Evolutionary conservation across 2,329 filamentous ascomycete genomes (phyloP).

Genomic region (Pseudocercospora macadamiae): DNA sequence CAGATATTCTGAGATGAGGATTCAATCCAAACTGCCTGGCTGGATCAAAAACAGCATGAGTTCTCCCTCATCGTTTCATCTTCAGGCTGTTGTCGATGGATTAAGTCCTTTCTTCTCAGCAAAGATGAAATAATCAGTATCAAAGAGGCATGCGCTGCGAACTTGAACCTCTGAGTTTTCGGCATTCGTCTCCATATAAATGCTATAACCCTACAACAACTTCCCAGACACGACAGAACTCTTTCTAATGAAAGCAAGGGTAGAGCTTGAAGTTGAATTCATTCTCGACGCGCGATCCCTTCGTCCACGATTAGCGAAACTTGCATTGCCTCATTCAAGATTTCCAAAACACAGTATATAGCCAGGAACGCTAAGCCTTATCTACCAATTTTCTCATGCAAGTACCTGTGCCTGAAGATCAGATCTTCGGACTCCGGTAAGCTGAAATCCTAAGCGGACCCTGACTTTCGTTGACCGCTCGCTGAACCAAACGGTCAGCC

Average conservation of each 20-base stretch:
- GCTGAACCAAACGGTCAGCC: not conserved
- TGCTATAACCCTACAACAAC: not conserved
- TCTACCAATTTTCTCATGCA: not conserved
- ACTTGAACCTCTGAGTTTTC: too few relatives aligned
- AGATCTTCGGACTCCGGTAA: not conserved
- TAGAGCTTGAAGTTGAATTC: too few relatives aligned
- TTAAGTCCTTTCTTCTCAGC: conserved; percentile 20
- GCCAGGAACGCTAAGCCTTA: too few relatives aligned
- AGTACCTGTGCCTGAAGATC: not conserved
- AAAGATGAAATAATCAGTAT: not conserved
- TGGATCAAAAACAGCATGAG: conserved; percentile 68
- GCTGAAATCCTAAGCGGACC: too few relatives aligned
- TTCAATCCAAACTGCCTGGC: conserved; percentile 77
- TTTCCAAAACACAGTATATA: too few relatives aligned
- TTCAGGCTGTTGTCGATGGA: conserved; percentile 15
- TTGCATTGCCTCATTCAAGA: too few relatives aligned
- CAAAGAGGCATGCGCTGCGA: not conserved
- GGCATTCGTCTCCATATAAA: too few relatives aligned
- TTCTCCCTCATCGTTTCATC: conserved; percentile 3
- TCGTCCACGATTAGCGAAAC: too few relatives aligned
- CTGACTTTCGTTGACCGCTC: not conserved
- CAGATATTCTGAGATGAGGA: conserved; percentile 73
- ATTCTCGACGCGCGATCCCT: too few relatives aligned
- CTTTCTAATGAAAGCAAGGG: not conserved
- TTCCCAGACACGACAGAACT: not conserved